These are phyloP conservation scores for Phytophthora fragariaefolia DNA, from an alignment of 352 stramenopile genomes.

Conservation along the genomic window DNA sequence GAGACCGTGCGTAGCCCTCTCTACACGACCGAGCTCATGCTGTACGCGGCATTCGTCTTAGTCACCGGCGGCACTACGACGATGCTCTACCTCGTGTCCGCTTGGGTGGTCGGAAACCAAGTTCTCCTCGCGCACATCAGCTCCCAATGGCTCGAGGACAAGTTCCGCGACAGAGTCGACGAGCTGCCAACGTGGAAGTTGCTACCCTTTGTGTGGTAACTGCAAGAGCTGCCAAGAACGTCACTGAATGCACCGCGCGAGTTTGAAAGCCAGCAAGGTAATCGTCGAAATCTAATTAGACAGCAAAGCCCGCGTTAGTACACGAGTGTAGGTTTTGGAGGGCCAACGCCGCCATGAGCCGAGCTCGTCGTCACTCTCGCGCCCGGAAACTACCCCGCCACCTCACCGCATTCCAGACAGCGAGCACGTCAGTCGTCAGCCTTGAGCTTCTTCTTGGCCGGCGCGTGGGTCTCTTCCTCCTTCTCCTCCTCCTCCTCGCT, in stretches of 20 bases:
- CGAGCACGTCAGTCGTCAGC: slow-evolving; percentile 9
- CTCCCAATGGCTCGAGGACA: slow-evolving; percentile 62
- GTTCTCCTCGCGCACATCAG: slow-evolving; percentile 56
- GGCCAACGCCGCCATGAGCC: too few relatives aligned
- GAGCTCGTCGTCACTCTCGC: too few relatives aligned
- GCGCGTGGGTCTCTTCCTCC: slow-evolving; percentile 37
- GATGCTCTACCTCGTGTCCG: slow-evolving; percentile 55
- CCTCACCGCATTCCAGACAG: neutral
- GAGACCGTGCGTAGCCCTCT: slow-evolving; percentile 65
- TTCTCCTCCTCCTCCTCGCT: slow-evolving; percentile 35
- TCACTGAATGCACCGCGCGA: too few relatives aligned
- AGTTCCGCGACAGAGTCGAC: slow-evolving; percentile 53
- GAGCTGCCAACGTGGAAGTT: slow-evolving; percentile 52
- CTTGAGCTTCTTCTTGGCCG: slow-evolving; percentile 37
- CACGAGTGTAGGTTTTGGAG: too few relatives aligned
- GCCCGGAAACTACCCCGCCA: too few relatives aligned
- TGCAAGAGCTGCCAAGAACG: too few relatives aligned
- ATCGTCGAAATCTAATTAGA: slow-evolving; percentile 5
- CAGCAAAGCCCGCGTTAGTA: too few relatives aligned
- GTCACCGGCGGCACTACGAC: slow-evolving; percentile 43
- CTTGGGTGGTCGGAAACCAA: slow-evolving; percentile 76
- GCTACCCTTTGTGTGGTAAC: slow-evolving; percentile 40
- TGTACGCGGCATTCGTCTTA: slow-evolving; percentile 64
- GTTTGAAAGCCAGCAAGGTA: neutral
- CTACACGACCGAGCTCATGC: slow-evolving; percentile 68